Conservation (phyloP, 495 filamentous ascomycete species). For the Xylaria venustula region DNA sequence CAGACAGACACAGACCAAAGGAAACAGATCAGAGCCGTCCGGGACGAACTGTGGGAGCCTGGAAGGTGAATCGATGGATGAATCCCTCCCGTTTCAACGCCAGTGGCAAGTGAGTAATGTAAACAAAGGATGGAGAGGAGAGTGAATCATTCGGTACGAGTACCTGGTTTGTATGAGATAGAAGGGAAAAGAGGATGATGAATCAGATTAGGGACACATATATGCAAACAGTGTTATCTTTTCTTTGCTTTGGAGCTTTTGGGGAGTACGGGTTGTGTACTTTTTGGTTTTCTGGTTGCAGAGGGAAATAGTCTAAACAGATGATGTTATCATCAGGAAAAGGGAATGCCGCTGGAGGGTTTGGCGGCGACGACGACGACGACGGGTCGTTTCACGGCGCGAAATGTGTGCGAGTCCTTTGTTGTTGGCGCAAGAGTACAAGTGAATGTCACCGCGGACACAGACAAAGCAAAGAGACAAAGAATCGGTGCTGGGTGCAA, state of each 20-base stretch:
- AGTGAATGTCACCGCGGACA: slow-evolving; percentile 46
- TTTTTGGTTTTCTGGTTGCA: not conserved
- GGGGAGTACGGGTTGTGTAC: not conserved
- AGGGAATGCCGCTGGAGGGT: not conserved
- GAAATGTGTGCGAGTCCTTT: slow-evolving; percentile 20
- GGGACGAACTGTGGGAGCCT: slow-evolving; percentile 32
- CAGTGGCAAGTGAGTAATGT: slow-evolving; percentile 31
- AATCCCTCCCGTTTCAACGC: slow-evolving; percentile 20
- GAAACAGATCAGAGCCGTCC: slow-evolving; percentile 8
- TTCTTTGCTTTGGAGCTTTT: not conserved
- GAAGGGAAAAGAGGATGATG: not conserved
- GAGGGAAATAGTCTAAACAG: not conserved
- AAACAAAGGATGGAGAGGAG: slow-evolving; percentile 34
- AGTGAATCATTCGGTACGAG: slow-evolving; percentile 13
- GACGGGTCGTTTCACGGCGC: slow-evolving; percentile 4
- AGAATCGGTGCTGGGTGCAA: slow-evolving; percentile 2
- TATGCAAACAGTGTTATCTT: not conserved
- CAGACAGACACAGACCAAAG: slow-evolving; percentile 17
- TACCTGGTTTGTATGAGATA: not conserved
- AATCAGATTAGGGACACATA: slow-evolving; percentile 5
- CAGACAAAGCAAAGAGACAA: slow-evolving; percentile 22
- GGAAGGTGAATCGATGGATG: slow-evolving; percentile 26
- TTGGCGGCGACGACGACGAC: slow-evolving; percentile 6
- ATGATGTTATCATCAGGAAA: slow-evolving; percentile 1
- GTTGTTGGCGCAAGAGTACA: slow-evolving; percentile 43